phyloP scores from a whole-genome alignment of 768 basidiomycete genomes.

The Agrocybe pediades region DNA sequence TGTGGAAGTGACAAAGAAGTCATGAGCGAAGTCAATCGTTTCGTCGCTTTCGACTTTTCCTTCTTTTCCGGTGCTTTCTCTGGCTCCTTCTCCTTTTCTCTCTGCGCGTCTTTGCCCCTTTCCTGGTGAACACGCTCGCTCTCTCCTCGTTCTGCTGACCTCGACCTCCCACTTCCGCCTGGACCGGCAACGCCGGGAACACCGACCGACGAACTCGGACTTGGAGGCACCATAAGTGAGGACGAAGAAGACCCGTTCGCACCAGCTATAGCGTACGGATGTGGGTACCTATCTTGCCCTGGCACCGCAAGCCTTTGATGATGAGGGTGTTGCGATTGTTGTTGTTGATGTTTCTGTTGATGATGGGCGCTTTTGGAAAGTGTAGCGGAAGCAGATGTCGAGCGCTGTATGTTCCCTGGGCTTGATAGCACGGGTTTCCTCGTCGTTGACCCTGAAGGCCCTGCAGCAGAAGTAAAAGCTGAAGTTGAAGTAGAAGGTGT shows the following conservation, averaged over 20 bases:
- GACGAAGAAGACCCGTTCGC: neutral
- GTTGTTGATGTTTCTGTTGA: too few species aligned
- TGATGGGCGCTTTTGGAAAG: too few species aligned
- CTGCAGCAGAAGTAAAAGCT: too few species aligned
- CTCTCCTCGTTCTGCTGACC: neutral
- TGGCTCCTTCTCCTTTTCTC: neutral
- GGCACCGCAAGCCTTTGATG: too few species aligned
- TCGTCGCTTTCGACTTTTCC: neutral
- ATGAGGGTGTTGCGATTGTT: too few species aligned
- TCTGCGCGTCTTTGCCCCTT: neutral
- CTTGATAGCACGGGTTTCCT: too few species aligned
- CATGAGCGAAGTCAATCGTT: neutral
- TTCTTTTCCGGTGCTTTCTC: slow-evolving; percentile 1
- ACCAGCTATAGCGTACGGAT: neutral
- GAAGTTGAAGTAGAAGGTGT: too few species aligned
- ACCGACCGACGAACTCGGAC: neutral
- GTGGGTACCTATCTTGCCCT: neutral
- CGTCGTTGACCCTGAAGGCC: too few species aligned
- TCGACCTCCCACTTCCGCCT: neutral
- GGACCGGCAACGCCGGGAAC: neutral
- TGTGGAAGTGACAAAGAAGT: neutral
- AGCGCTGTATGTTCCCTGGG: too few species aligned
- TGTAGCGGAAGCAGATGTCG: too few species aligned
- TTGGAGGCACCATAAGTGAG: neutral
- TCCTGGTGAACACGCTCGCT: too few species aligned